Evolutionary conservation across 2,329 filamentous ascomycete species (phyloP), one percentile per base, ranked within the genome.

Genomic region (Thelonectria blattea): DNA sequence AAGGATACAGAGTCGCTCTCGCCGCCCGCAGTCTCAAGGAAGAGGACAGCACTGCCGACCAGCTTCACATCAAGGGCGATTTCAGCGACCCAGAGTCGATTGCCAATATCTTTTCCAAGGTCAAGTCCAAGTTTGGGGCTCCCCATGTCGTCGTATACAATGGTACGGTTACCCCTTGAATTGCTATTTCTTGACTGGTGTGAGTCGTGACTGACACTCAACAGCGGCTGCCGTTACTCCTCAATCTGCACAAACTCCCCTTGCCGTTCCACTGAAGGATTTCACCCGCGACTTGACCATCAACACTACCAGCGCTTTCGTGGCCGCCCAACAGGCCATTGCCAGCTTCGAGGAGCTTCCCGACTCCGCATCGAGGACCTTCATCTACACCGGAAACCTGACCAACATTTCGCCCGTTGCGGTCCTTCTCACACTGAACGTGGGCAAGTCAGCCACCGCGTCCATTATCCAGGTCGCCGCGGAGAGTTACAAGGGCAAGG

Each of bases 371-470:
- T 72, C 74, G 6, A 76, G 72, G 61, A 76, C 77, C 2, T 81
- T 81, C 65, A 80, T 81, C 56, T 80, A 74, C 61, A 81, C 79
- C 1, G 79, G 78, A 5, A 81, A 81, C 61, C 72, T 72, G 7
- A 66, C 78, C 11, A 80, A 79, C 61, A 66, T 61, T 0, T 27
- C 45, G 12, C 45, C 45, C n/a, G 62, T 78, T 4, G 58, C 72
- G 3, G 46, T 60, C 6, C 62, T 78, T 9, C 46, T 80, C 56
- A 71, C 66, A 42, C 62, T 75, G 7, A 79, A 79, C 0, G 66
- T 76, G 10, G 77, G 77, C 0, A 81, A 80, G 62, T 68, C 75
- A 6, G 78, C 76, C 2, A 72, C 70, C 57, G 55, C 59, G 7
- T 55, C 58, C 17, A 68, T 76, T 22, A 74, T 80, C 51, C 68